Base-by-base conservation (phyloP, 257 asterid species). In the Solanum chilense region DNA sequence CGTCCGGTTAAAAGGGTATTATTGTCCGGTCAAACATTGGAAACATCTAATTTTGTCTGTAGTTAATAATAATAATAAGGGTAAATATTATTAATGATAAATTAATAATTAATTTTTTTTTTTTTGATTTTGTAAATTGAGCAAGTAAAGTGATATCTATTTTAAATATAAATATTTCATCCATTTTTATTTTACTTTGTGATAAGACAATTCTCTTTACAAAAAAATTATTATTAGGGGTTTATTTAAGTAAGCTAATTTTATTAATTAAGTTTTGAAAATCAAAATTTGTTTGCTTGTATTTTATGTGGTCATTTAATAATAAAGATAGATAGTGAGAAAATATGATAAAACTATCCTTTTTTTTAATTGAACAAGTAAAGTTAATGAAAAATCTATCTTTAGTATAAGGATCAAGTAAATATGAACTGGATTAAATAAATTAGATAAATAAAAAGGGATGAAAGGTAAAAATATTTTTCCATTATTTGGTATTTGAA, bases 21-120 rank as follows among this genome's bases (percentile, higher is more conserved):
- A 81, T 18, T 81, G 85, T 81, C 85, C 85, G 69, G 31, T 78
- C 41, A 78, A 78, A n/a, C 9, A 41, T 77, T n/a, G 39, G 77
- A 21, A 9, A 33, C 1, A 70, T 70, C 77, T 70, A 31, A 37
- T 37, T 37, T 37, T 37, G 39, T 37, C 39, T 20, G 21, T 56
- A 56, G 25, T n/a, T n/a, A n/a, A n/a, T n/a, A n/a, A n/a, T 56
- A 20, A 56, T 56, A 56, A 56, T 56, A 56, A 37, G 39, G 6
- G 39, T 37, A 37, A 37, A 37, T 37, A 33, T 33, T 33, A 33
- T 33, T 56, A 56, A 6, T 5, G 39, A 37, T 42, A 42, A 42
- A 42, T 42, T 42, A 5, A 5, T 1, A 47, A 47, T 47, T 47
- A 44, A 11, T 0, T 0, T 0, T 2, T 0, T 11, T 0, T 21